Percentiles rank a stretch among this genome's conserved stretches.
Evolutionary conservation across 2,329 filamentous ascomycete genomes (phyloP).

Genomic region (Fusarium coffeatum): DNA sequence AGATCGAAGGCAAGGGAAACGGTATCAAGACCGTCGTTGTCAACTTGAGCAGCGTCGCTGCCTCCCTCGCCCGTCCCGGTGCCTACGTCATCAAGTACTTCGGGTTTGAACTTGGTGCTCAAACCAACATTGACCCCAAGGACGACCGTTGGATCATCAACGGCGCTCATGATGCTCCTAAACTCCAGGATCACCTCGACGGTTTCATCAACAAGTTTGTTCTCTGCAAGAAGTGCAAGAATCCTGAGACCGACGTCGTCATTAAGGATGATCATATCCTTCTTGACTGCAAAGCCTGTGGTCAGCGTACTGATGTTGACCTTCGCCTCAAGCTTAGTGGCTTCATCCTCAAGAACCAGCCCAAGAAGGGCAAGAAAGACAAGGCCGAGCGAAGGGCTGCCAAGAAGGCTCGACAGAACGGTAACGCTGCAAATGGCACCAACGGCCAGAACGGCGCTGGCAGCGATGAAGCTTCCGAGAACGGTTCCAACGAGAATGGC

Average conservation of each 20-base stretch:
- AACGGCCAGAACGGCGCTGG: conserved; percentile 65
- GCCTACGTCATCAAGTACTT: conserved; percentile 99
- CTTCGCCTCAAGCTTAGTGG: conserved; percentile 94
- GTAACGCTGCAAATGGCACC: conserved; percentile 60
- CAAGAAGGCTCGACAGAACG: conserved; percentile 82
- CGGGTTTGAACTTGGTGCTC: conserved; percentile 96
- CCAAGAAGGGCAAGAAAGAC: conserved; percentile 96
- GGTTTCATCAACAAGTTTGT: conserved; percentile 99
- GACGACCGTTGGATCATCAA: conserved; percentile 99
- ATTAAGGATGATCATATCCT: conserved; percentile 94
- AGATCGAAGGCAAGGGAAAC: conserved; percentile 99
- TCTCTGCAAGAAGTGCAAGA: conserved; percentile 99
- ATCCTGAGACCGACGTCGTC: conserved; percentile 95
- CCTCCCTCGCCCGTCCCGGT: conserved; percentile 90
- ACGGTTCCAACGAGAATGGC: conserved; percentile 62
- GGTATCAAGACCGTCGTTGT: conserved; percentile 99
- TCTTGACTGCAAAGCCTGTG: conserved; percentile 98
- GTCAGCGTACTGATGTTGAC: conserved; percentile 91
- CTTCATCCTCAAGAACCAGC: conserved; percentile 96
- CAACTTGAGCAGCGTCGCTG: conserved; percentile 93
- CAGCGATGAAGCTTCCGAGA: conserved; percentile 66
- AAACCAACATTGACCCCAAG: conserved; percentile 96
- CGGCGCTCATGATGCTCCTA: conserved; percentile 92
- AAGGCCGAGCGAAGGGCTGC: conserved; percentile 93
- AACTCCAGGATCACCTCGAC: conserved; percentile 98